Percentiles rank a stretch among this genome's conserved stretches.
phyloP scores from a whole-genome alignment of 2,329 filamentous ascomycete species.

The Juglanconis juglandina region DNA sequence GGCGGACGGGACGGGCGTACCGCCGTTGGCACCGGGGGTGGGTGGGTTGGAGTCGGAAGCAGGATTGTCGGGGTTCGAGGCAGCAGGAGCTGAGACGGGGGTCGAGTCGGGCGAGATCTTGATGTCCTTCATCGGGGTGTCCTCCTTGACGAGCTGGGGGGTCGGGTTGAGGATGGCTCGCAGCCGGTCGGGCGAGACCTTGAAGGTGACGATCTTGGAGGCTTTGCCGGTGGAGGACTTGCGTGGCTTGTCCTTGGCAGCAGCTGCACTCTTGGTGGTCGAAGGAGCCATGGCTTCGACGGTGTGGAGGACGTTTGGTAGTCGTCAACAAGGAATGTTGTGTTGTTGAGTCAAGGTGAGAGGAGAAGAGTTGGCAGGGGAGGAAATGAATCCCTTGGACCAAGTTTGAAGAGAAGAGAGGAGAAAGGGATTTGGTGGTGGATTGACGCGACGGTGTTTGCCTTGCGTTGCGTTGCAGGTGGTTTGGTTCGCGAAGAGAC shows the following conservation, averaged over 20 bases:
- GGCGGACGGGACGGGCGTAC: slow-evolving; percentile 51
- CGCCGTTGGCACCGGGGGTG: slow-evolving; percentile 52
- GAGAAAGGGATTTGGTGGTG: not conserved
- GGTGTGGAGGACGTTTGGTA: slow-evolving; percentile 2
- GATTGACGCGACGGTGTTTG: not conserved
- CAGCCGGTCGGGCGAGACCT: slow-evolving; percentile 48
- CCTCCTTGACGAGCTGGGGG: slow-evolving; percentile 41
- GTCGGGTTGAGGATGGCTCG: slow-evolving; percentile 46
- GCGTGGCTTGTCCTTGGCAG: slow-evolving; percentile 38
- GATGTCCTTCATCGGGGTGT: slow-evolving; percentile 33
- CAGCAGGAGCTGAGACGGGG: slow-evolving; percentile 33
- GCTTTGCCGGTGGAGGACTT: slow-evolving; percentile 35
- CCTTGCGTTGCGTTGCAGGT: not conserved
- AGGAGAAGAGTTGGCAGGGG: not conserved
- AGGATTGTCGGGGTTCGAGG: slow-evolving; percentile 49
- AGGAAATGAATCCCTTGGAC: not conserved
- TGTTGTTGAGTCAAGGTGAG: not conserved
- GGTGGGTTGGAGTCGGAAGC: slow-evolving; percentile 58
- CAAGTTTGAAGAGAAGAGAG: not conserved
- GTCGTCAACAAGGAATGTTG: not conserved
- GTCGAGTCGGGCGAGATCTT: slow-evolving; percentile 46
- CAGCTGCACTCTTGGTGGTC: slow-evolving; percentile 30
- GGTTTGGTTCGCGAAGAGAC: not conserved
- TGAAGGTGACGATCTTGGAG: slow-evolving; percentile 47
- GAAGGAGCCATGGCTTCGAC: slow-evolving; percentile 32